phyloP scores from a whole-genome alignment of 176 grass and related monocot species.

The Musa itinerans region DNA sequence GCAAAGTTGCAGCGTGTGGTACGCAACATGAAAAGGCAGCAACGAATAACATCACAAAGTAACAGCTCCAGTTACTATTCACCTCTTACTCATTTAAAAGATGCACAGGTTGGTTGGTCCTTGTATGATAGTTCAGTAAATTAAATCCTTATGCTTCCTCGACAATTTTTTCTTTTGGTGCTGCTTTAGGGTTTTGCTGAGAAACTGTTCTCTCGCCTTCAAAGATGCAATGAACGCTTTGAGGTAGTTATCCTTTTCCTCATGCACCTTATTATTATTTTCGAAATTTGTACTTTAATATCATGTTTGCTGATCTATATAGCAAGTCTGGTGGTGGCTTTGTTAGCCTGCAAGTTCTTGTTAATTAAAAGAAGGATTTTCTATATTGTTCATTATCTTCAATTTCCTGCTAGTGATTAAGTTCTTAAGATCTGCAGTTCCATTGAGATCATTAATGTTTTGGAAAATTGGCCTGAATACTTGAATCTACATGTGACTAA shows the following conservation, averaged over 20 bases:
- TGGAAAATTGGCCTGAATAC: background rate
- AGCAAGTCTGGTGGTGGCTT: background rate
- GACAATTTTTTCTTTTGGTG: conserved; percentile 7
- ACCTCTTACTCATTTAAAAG: conserved; percentile 74
- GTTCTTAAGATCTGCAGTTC: background rate
- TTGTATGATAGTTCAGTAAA: background rate
- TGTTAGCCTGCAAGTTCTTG: background rate
- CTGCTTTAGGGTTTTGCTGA: conserved; percentile 68
- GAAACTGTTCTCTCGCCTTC: conserved; percentile 81
- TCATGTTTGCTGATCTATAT: background rate
- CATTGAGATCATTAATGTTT: background rate
- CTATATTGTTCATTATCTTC: background rate
- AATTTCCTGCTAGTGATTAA: background rate
- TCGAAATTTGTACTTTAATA: background rate
- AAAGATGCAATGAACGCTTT: conserved; percentile 86
- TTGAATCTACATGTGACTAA: no score
- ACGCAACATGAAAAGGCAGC: conserved; percentile 92
- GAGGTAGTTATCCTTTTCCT: conserved; percentile 41
- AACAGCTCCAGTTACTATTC: conserved; percentile 71
- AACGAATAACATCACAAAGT: conserved; percentile 51
- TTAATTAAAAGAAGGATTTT: background rate
- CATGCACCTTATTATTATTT: background rate
- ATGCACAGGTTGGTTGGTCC: conserved; percentile 54
- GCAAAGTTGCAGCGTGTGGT: conserved; percentile 81
- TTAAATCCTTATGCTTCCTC: background rate